phyloP scores from a whole-genome alignment of 345 rosid species.

The Rhodamnia argentea region DNA sequence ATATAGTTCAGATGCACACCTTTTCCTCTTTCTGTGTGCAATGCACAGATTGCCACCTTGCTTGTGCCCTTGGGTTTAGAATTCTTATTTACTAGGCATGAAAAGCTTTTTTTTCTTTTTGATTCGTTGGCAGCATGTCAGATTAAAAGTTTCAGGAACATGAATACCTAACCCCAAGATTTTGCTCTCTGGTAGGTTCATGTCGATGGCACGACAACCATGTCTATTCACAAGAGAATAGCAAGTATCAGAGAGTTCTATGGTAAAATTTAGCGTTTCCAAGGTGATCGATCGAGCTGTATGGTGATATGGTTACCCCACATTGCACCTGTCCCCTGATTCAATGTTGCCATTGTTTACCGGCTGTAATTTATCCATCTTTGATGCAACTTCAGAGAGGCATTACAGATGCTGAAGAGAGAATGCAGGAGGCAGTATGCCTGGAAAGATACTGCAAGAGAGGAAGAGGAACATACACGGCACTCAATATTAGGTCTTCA shows the following conservation, averaged over 20 bases:
- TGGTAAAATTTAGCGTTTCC: slow-evolving; percentile 15
- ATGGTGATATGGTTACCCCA: background rate
- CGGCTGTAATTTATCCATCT: slow-evolving; percentile 65
- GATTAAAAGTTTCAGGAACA: background rate
- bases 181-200: slow-evolving; percentile 30
- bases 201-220: slow-evolving; percentile 62
- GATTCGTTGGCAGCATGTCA: background rate
- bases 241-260: slow-evolving; percentile 57
- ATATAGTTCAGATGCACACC: slow-evolving; percentile 59
- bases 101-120: background rate
- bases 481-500: background rate
- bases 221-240: slow-evolving; percentile 48
- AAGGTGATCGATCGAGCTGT: background rate
- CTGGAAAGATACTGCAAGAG: slow-evolving; percentile 45
- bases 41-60: slow-evolving; percentile 62
- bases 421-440: slow-evolving; percentile 41
- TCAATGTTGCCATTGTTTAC: background rate
- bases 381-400: slow-evolving; percentile 47
- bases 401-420: slow-evolving; percentile 49
- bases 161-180: background rate
- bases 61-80: slow-evolving; percentile 55
- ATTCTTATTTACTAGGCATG: slow-evolving; percentile 56
- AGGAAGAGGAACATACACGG: slow-evolving; percentile 21
- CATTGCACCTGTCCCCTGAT: background rate
- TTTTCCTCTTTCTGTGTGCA: slow-evolving; percentile 59